These are phyloP conservation scores for Colletotrichum abscissum DNA, from an alignment of 2,329 filamentous ascomycete genomes.

Conservation along the genomic window DNA sequence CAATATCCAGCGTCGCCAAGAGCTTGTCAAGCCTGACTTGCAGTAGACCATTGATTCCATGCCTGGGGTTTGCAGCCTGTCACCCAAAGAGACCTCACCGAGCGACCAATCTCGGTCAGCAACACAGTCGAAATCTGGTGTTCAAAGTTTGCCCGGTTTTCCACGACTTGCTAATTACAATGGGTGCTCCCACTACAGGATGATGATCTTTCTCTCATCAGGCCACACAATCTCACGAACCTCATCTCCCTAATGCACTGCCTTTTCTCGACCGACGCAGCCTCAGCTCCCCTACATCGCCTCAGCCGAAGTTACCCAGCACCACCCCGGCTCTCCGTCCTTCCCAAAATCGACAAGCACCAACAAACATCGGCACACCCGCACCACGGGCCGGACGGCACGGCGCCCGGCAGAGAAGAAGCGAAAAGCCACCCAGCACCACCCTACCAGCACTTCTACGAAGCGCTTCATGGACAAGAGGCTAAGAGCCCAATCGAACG, in stretches of 20 bases:
- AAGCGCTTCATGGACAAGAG: neutral
- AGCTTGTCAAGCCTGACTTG: slow-evolving; percentile 6
- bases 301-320: neutral
- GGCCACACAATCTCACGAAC: neutral
- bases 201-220: neutral
- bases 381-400: slow-evolving; percentile 7
- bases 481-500: neutral
- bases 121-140: too few species aligned
- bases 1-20: neutral
- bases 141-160: neutral
- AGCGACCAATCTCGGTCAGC: neutral
- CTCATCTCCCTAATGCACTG: neutral
- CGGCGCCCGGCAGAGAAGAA: slow-evolving; percentile 1
- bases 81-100: neutral
- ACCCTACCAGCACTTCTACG: neutral
- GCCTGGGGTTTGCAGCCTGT: neutral
- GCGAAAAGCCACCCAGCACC: neutral
- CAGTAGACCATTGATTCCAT: slow-evolving; percentile 8
- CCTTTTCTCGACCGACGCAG: neutral
- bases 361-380: neutral
- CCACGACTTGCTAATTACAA: neutral
- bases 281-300: neutral
- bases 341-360: neutral
- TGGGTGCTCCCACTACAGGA: neutral
- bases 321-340: neutral